These are phyloP conservation scores for Brasenia schreberi DNA, from an alignment of 164 flowering plant species.

Conservation along the genomic window DNA sequence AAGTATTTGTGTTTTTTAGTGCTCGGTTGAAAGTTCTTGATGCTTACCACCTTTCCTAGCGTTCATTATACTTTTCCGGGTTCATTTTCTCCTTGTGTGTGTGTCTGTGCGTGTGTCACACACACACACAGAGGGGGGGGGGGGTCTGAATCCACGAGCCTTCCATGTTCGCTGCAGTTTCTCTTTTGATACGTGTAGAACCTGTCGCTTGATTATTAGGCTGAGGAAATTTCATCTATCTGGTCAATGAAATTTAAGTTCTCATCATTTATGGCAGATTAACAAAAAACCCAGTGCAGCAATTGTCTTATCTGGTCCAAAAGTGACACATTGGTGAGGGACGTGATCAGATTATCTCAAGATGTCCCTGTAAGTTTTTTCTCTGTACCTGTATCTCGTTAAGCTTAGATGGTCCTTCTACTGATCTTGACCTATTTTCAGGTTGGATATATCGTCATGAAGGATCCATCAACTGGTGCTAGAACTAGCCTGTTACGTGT, in stretches of 20 bases:
- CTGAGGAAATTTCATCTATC: no score
- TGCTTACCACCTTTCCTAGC: no score
- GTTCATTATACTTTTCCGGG: no score
- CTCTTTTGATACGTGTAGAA: no score
- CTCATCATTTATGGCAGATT: slow-evolving; percentile 35
- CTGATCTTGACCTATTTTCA: slow-evolving; percentile 12
- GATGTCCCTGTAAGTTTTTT: slow-evolving; percentile 34
- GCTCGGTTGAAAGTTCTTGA: neutral
- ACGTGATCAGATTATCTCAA: slow-evolving; percentile 45
- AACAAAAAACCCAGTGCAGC: slow-evolving; percentile 38
- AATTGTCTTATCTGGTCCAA: slow-evolving; percentile 96
- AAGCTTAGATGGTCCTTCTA: neutral
- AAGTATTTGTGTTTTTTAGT: slow-evolving; percentile 16
- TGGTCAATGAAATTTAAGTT: neutral
- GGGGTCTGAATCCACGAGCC: slow-evolving; percentile 26
- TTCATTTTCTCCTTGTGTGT: no score
- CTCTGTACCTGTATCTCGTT: slow-evolving; percentile 1
- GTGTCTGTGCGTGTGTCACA: no score
- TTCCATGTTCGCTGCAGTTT: slow-evolving; percentile 3
- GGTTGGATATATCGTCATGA: slow-evolving; percentile 96
- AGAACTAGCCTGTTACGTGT: slow-evolving; percentile 60
- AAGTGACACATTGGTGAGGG: slow-evolving; percentile 72
- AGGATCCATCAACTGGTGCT: slow-evolving; percentile 47
- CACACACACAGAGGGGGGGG: no score
- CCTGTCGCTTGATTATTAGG: no score